phyloP scores from a whole-genome alignment of 1,139 yeast species.

The Candida pseudoviswanathii region DNA sequence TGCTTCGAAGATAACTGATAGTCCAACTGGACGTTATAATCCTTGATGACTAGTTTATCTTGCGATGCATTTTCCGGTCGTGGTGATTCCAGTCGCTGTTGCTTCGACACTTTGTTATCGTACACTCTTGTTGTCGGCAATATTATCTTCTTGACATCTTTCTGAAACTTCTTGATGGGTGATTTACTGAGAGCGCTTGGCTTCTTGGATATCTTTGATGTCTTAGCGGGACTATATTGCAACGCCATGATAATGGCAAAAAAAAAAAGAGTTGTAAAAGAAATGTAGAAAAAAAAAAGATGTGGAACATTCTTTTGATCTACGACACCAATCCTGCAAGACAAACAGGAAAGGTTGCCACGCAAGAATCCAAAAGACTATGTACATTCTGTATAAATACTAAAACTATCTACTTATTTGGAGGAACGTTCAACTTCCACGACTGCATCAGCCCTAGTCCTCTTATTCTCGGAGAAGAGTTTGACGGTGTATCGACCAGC shows the following conservation, averaged over 20 bases:
- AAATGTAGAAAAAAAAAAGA: neutral
- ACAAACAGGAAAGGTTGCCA: no score
- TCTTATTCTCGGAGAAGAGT: conserved; percentile 28
- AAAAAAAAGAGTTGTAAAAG: neutral
- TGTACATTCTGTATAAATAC: conserved; percentile 1
- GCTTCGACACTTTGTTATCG: conserved; percentile 19
- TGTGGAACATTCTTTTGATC: neutral
- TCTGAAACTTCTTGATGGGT: conserved; percentile 27
- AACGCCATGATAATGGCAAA: conserved; percentile 13
- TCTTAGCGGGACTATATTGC: conserved; percentile 45
- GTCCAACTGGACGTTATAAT: conserved; percentile 44
- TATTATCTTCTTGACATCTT: conserved; percentile 25
- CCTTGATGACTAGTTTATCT: conserved; percentile 24
- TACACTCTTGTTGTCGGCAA: conserved; percentile 29
- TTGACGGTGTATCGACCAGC: conserved; percentile 36
- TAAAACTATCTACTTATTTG: conserved; percentile 7
- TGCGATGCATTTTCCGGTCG: conserved; percentile 9
- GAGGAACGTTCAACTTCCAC: conserved; percentile 12
- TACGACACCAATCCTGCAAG: no score
- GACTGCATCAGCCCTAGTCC: conserved; percentile 8
- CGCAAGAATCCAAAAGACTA: neutral
- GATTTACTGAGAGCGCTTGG: conserved; percentile 21
- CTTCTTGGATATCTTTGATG: conserved; percentile 31
- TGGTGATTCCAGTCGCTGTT: neutral
- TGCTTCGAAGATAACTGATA: conserved; percentile 35